phyloP scores from a whole-genome alignment of 768 basidiomycete genomes.

The Boletus pseudo-olivaceus region DNA sequence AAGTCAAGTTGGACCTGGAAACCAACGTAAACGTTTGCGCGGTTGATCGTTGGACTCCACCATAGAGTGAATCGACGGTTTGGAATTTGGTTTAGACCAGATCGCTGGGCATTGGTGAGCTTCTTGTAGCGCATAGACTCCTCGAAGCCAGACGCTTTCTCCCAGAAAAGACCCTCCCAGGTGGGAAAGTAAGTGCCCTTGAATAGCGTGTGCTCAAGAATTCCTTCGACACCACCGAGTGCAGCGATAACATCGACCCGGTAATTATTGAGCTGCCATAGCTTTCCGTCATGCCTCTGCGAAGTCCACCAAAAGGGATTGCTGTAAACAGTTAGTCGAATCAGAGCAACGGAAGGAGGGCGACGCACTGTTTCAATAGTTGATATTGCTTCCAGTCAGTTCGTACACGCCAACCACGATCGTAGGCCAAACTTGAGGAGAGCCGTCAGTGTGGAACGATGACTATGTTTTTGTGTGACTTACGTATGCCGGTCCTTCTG shows the following conservation, averaged over 20 bases:
- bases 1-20: constrained; percentile 99
- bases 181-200: constrained; percentile 98
- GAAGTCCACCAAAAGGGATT: constrained; percentile 99
- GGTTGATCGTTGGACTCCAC: constrained; percentile 99
- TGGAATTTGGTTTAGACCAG: constrained; percentile 96
- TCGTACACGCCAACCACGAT: constrained; percentile 97
- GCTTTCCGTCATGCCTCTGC: constrained; percentile 92
- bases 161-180: constrained; percentile 99
- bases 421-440: constrained; percentile 75
- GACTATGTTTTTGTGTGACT: constrained; percentile 20
- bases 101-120: constrained; percentile 96
- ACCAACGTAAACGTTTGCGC: constrained; percentile 99
- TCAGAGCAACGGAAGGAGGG: neutral
- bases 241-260: constrained; percentile 99
- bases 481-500: constrained; percentile 96
- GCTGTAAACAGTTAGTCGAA: constrained; percentile 36
- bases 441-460: neutral
- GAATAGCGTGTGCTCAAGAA: constrained; percentile 95
- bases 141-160: constrained; percentile 96
- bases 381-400: constrained; percentile 99
- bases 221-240: constrained; percentile 92
- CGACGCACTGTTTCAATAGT: constrained; percentile 76
- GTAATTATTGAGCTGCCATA: constrained; percentile 98
- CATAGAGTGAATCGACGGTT: constrained; percentile 99
- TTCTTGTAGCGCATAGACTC: constrained; percentile 96